Evolutionary conservation across 306 rosid genomes (phyloP).

Genomic region (Mimosa bimucronata): DNA sequence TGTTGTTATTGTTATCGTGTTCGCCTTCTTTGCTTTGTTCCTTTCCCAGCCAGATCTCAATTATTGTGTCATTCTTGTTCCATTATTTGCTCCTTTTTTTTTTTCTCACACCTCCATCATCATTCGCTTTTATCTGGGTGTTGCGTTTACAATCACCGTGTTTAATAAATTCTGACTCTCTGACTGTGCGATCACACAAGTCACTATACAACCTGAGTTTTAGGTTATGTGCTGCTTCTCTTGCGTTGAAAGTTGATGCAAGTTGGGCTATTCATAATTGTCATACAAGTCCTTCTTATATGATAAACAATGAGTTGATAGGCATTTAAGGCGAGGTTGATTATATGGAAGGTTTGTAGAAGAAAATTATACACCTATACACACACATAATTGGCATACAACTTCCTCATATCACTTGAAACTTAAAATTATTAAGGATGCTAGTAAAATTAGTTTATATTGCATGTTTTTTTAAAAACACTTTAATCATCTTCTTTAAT

Average conservation of each 20-base stretch:
- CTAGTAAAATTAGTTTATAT: too few species aligned
- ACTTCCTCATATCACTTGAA: too few species aligned
- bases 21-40: constrained; percentile 12
- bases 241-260: neutral
- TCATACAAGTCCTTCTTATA: neutral
- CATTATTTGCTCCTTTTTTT: neutral
- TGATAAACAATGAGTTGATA: neutral
- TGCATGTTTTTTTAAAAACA: too few species aligned
- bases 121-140: neutral
- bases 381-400: too few species aligned
- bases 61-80: constrained; percentile 22
- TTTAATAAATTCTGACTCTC: neutral
- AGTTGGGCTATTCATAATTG: neutral
- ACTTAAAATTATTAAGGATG: too few species aligned
- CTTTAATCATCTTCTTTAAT: too few species aligned
- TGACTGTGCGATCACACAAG: neutral
- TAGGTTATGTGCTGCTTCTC: neutral
- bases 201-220: neutral
- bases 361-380: too few species aligned
- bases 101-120: neutral
- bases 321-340: neutral
- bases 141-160: neutral
- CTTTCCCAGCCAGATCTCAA: too few species aligned
- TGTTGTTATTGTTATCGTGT: neutral
- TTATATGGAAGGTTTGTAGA: too few species aligned